These are phyloP conservation scores for Gyrodon lividus DNA, from an alignment of 768 basidiomycete genomes.

Conservation along the genomic window DNA sequence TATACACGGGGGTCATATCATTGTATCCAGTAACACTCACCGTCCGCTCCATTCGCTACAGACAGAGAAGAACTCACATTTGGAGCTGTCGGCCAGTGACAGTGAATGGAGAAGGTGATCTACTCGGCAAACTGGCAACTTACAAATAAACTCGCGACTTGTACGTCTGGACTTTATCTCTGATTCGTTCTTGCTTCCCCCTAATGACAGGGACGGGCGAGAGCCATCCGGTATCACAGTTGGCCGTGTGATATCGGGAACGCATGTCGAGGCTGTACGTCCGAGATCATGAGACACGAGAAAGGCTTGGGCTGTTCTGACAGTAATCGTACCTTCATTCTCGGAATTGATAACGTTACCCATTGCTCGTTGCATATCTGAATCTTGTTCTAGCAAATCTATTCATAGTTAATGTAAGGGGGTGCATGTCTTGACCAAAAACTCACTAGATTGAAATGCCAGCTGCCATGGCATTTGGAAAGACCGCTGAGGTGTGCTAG, in stretches of 20 bases:
- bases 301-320: not conserved
- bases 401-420: conserved; percentile 5
- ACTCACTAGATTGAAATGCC: conserved; percentile 56
- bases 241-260: conserved; percentile 4
- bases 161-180: conserved; percentile 8
- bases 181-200: not conserved
- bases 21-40: conserved; percentile 23
- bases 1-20: conserved; percentile 3
- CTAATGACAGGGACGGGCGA: conserved; percentile 16
- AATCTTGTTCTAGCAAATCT: conserved; percentile 71
- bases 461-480: conserved; percentile 55
- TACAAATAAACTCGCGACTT: conserved; percentile 18
- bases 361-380: conserved; percentile 69
- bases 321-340: conserved; percentile 30
- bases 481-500: conserved; percentile 52
- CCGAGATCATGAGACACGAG: not conserved
- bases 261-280: conserved; percentile 14
- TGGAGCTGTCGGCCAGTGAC: conserved; percentile 25
- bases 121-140: not conserved
- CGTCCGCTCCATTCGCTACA: conserved; percentile 7
- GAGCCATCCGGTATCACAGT: conserved; percentile 6
- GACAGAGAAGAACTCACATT: conserved; percentile 28
- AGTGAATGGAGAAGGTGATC: not conserved
- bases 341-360: conserved; percentile 55
- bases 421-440: not conserved